Percentiles rank a stretch among this genome's conserved stretches.
phyloP scores from a whole-genome alignment of 2,329 filamentous ascomycete species.

The Massarina eburnea region DNA sequence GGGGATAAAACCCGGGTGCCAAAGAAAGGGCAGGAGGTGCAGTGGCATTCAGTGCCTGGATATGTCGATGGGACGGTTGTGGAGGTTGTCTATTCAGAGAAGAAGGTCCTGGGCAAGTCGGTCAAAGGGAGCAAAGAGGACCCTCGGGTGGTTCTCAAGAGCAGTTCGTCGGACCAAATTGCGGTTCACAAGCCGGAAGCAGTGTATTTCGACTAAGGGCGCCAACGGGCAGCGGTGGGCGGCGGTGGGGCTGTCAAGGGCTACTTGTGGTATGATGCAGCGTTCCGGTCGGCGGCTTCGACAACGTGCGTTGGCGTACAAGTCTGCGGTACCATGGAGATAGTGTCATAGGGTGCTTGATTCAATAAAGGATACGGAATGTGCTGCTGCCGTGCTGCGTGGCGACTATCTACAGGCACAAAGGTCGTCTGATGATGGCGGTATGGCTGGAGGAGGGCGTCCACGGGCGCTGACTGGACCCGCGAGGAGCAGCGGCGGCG shows the following conservation, averaged over 20 bases:
- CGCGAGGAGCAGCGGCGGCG: conserved; percentile 7
- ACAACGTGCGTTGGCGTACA: conserved; percentile 16
- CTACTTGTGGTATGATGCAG: conserved; percentile 9
- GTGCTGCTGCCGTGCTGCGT: conserved; percentile 9
- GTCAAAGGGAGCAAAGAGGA: conserved; percentile 48
- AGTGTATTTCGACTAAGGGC: conserved; percentile 46
- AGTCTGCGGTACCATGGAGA: conserved; percentile 3
- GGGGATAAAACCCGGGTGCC: conserved; percentile 45
- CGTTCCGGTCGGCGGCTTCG: conserved; percentile 8
- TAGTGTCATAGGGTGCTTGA: conserved; percentile 7
- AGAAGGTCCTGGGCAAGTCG: conserved; percentile 45
- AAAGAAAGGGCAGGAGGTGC: conserved; percentile 44
- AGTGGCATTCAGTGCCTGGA: conserved; percentile 46
- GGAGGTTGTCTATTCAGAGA: conserved; percentile 45
- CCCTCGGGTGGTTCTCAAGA: conserved; percentile 47
- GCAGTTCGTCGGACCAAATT: conserved; percentile 43
- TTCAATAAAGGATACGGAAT: conserved; percentile 12
- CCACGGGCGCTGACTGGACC: conserved; percentile 10
- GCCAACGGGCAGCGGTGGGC: background rate
- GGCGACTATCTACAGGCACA: conserved; percentile 16
- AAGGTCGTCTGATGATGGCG: conserved; percentile 14
- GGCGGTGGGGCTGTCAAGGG: background rate
- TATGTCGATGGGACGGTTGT: conserved; percentile 47
- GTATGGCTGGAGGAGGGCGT: conserved; percentile 9
- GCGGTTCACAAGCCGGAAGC: conserved; percentile 49